Evolutionary conservation across 2,329 filamentous ascomycete species (phyloP).

Genomic region (Monosporascus cannonballus): DNA sequence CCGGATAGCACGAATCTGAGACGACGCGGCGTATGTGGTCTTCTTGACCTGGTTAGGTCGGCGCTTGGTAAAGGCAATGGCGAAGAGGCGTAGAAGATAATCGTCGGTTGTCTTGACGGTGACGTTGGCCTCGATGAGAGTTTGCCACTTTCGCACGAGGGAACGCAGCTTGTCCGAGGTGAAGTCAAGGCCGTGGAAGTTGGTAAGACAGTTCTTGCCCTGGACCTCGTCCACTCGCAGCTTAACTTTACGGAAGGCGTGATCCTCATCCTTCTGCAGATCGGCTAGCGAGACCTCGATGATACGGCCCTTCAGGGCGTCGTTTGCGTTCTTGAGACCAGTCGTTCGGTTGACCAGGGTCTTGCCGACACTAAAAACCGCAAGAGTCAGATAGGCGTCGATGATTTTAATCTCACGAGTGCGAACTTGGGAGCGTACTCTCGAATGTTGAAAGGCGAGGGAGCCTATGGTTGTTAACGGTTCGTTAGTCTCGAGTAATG

Average conservation of each 20-base stretch:
- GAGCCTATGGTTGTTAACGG: slow-evolving; percentile 53
- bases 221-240: slow-evolving; percentile 98
- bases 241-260: slow-evolving; percentile 99
- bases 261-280: slow-evolving; percentile 99
- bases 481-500: slow-evolving; percentile 18
- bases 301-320: slow-evolving; percentile 96
- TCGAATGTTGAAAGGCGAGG: slow-evolving; percentile 90
- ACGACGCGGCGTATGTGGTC: slow-evolving; percentile 96
- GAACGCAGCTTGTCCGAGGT: slow-evolving; percentile 99
- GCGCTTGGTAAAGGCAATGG: slow-evolving; percentile 99
- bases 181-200: slow-evolving; percentile 99
- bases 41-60: slow-evolving; percentile 99
- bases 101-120: slow-evolving; percentile 99
- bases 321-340: slow-evolving; percentile 99
- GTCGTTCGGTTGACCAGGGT: slow-evolving; percentile 99
- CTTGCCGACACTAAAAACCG: slow-evolving; percentile 80
- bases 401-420: slow-evolving; percentile 5
- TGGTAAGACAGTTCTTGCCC: slow-evolving; percentile 99
- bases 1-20: slow-evolving; percentile 95
- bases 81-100: slow-evolving; percentile 98
- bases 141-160: slow-evolving; percentile 99
- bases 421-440: slow-evolving; percentile 62
- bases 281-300: slow-evolving; percentile 98
- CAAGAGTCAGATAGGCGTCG: slow-evolving; percentile 17
- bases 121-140: slow-evolving; percentile 98